Percentiles rank a stretch among this genome's conserved stretches.
Evolutionary conservation across 2,329 filamentous ascomycete genomes (phyloP).

Genomic region (Fusarium oligoseptatum): DNA sequence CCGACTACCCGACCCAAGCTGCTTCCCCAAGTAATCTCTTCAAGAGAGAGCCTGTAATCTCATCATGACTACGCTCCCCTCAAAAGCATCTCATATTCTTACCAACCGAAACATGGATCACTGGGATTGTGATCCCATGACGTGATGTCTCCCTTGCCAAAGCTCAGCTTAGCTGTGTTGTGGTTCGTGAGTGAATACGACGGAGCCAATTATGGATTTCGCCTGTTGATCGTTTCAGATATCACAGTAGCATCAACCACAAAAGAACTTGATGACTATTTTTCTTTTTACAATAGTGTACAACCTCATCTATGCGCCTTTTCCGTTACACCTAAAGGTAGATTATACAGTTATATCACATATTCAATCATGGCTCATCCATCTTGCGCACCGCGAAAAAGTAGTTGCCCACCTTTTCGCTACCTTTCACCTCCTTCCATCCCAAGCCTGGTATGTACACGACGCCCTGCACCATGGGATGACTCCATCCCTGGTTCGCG

Average conservation of each 20-base stretch:
- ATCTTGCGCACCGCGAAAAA: conserved; percentile 84
- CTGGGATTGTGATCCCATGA: conserved; percentile 13
- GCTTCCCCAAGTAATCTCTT: background rate
- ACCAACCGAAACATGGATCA: conserved; percentile 14
- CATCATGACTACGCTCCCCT: background rate
- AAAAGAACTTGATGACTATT: background rate
- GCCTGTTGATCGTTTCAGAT: background rate
- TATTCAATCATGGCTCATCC: conserved; percentile 21
- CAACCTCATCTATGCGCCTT: conserved; percentile 17
- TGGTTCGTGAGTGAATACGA: background rate
- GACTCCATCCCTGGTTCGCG: conserved; percentile 69
- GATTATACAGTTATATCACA: conserved; percentile 23
- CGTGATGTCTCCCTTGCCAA: background rate
- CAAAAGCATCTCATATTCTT: conserved; percentile 5
- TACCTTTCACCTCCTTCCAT: conserved; percentile 85
- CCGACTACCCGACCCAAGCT: background rate
- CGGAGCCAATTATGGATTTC: background rate
- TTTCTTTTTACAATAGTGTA: conserved; percentile 27
- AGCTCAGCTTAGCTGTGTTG: background rate
- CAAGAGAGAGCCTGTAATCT: background rate
- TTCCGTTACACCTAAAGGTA: conserved; percentile 1
- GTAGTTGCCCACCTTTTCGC: conserved; percentile 93
- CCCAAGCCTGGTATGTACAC: conserved; percentile 91
- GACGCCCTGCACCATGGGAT: conserved; percentile 78
- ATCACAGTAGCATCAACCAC: background rate